Evolutionary conservation across 768 basidiomycete species (phyloP), one percentile per base, ranked within the genome.

Genomic region (Boletus huronensis): DNA sequence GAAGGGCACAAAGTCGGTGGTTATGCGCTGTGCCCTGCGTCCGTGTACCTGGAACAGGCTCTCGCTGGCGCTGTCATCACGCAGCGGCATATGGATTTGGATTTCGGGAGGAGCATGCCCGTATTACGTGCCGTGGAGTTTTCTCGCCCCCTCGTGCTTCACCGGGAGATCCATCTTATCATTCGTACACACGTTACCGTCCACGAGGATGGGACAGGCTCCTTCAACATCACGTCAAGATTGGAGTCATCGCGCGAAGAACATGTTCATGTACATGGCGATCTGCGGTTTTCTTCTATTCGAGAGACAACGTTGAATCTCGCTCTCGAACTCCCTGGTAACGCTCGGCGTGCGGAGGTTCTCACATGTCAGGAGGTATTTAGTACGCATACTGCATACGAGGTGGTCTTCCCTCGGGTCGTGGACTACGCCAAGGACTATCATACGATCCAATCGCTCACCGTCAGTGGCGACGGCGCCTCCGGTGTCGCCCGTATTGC

Each of bases 371-470:
- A 61, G 32, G 65, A 60, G 64, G 75, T 74, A 0, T 84, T 86
- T 65, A 78, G 76, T 3, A 75, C 78, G 19, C 80, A 78, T 35
- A 82, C 80, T 0, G 68, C 77, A 0, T 90, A 90, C 64, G 79
- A 87, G 39, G 74, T 83, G 35, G 79, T 88, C 47, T 88, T 89
- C 60, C 78, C 86, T 21, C 81, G 84, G 7, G 75, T 89, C 43
- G 87, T 90, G 25, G 75, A 79, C 16, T 90, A 90, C 59, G 75
- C 79, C 1, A 66, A 74, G 32, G 69, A 74, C 28, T 88, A 84
- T 64, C 85, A 78, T 25, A 78, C 82, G 14, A 79, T 90, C 52
- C 73, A 76, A 53, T 76, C 76, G 0, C 69, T 90, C 31, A 77
- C 76, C 6, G 72, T 88, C 51, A 71, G 75, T 48, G 49, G 74